phyloP scores from a whole-genome alignment of 208 protist species.

The Leishmania mexicana region DNA sequence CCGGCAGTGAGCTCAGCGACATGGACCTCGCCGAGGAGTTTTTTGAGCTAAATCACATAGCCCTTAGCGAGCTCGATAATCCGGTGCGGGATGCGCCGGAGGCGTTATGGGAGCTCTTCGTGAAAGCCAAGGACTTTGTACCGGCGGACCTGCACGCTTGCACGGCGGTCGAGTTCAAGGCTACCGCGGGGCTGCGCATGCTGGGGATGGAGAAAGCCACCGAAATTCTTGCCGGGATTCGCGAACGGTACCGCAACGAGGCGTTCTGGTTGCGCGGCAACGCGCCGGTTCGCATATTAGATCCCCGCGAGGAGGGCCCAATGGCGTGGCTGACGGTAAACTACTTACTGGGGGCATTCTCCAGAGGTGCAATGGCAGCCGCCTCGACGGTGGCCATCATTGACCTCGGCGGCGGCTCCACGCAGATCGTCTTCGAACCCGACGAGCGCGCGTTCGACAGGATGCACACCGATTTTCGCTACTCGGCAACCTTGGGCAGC shows the following conservation, averaged over 20 bases:
- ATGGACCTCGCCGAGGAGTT: slow-evolving; percentile 56
- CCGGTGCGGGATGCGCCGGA: slow-evolving; percentile 31
- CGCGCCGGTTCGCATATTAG: slow-evolving; percentile 70
- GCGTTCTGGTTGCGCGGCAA: slow-evolving; percentile 55
- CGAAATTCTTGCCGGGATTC: slow-evolving; percentile 42
- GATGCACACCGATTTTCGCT: slow-evolving; percentile 16
- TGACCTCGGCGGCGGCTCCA: slow-evolving; percentile 84
- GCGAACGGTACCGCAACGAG: slow-evolving; percentile 22
- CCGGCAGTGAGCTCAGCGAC: slow-evolving; percentile 12
- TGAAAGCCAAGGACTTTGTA: slow-evolving; percentile 38
- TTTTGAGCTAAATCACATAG: slow-evolving; percentile 52
- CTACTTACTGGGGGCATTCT: slow-evolving; percentile 59
- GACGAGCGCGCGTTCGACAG: slow-evolving; percentile 11
- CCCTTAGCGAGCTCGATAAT: slow-evolving; percentile 40
- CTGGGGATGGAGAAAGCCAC: slow-evolving; percentile 37
- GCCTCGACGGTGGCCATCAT: slow-evolving; percentile 52
- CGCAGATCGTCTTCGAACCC: slow-evolving; percentile 80
- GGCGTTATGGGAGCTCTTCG: slow-evolving; percentile 41
- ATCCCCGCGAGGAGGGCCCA: slow-evolving; percentile 79
- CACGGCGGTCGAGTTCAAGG: slow-evolving; percentile 70
- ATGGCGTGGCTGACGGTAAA: slow-evolving; percentile 89
- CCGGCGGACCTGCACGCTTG: slow-evolving; percentile 43
- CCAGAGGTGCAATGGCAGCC: background rate
- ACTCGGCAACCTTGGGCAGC: slow-evolving; percentile 29
- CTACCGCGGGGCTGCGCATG: slow-evolving; percentile 72